Base-by-base conservation (phyloP, 176 grass and related monocot genomes). In the Calamus simplicifolius region DNA sequence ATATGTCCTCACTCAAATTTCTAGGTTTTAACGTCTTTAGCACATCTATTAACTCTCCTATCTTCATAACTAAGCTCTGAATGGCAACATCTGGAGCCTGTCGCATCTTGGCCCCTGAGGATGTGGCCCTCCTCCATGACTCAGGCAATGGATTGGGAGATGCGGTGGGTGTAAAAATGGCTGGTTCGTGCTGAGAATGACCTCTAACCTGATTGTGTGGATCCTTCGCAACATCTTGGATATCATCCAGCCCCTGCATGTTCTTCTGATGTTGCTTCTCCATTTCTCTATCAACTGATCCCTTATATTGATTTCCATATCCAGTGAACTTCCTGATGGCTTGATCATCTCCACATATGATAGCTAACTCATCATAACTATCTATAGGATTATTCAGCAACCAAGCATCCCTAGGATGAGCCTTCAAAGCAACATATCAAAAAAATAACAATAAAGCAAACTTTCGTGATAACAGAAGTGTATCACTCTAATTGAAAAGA, bases 11-110 rank as follows among this genome's bases (percentile, higher is more conserved):
- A 6, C 62, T 26, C 16, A 71, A 66, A 30, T 62, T 55, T 73
- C 50, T 73, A 49, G 69, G 76, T 23, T 73, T 72, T 52, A 79
- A 79, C 29, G 23, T 54, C 58, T 73, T 62, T 61, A 62, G 18
- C 54, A 49, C 50, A 25, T 79, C 77, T 61, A 67, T 56, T 15
- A 67, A 26, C 50, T 79, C 62, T 16, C 69, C 69, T 59, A 72
- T 79, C 69, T 72, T 79, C 21, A 79, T 48, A 50, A 67, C 49
- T 43, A 79, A 56, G 17, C 52, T 60, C 25, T 19, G 18, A 6
- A 75, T 53, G 29, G 58, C 73, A 16, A 70, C 49, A 54, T 51
- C 43, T 58, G 17, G 48, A 52, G 48, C 69, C 28, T 54, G 51
- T 1, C 65, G 8, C 16, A 26, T 48, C 60, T 43, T 43, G 35